phyloP scores from a whole-genome alignment of 1,284 basidiomycete species.

The Fomitopsis pinicola region DNA sequence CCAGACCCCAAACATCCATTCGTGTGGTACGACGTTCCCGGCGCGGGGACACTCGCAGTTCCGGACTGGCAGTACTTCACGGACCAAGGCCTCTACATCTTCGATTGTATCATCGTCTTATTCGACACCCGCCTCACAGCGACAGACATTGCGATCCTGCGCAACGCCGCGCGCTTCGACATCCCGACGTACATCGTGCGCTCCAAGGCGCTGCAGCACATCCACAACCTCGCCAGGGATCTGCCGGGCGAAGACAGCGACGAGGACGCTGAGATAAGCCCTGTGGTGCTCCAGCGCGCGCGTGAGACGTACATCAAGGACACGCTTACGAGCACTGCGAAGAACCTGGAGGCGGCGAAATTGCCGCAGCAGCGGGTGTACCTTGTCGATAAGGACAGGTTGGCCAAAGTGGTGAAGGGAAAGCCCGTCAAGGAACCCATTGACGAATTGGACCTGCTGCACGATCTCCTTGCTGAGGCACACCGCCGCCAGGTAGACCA shows the following conservation, averaged over 20 bases:
- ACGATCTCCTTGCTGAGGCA: neutral
- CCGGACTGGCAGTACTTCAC: conserved; percentile 7
- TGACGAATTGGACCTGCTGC: neutral
- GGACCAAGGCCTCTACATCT: conserved; percentile 4
- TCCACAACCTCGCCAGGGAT: conserved; percentile 1
- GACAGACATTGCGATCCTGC: conserved; percentile 5
- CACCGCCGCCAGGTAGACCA: neutral
- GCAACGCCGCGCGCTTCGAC: conserved; percentile 3
- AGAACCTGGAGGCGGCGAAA: neutral
- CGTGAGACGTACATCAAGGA: conserved; percentile 2
- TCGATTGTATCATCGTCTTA: conserved; percentile 5
- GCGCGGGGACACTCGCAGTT: neutral
- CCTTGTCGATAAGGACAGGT: conserved; percentile 1
- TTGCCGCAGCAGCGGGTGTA: conserved; percentile 1
- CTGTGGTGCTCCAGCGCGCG: neutral
- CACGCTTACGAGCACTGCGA: neutral
- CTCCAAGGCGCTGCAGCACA: conserved; percentile 5
- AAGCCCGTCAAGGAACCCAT: neutral
- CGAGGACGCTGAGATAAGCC: neutral
- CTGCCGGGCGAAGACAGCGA: neutral
- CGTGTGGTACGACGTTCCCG: conserved; percentile 5
- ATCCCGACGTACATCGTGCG: conserved; percentile 6
- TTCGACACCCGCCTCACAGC: conserved; percentile 3
- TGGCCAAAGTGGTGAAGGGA: neutral
- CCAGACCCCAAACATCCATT: neutral